Evolutionary conservation across 306 rosid genomes (phyloP), one percentile per base, ranked within the genome.

Genomic region (Parietaria judaica): DNA sequence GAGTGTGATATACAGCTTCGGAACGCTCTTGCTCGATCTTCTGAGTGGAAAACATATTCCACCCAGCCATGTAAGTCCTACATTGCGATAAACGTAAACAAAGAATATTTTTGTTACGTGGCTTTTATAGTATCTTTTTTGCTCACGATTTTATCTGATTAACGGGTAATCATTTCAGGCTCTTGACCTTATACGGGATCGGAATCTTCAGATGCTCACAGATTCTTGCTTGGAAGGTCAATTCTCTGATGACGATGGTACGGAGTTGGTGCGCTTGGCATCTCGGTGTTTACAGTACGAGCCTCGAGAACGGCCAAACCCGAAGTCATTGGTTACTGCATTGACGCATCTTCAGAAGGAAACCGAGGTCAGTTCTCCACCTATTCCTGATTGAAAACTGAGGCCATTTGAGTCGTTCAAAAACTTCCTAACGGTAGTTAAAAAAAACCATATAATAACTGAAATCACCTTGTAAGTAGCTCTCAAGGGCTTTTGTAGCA

Each of bases 31-130:
- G 78, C 89, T 88, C 46, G 96, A 88, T 71, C 89, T 88, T 72
- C 83, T 88, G 53, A 88, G 95, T 60, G 85, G 89, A 73, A 88
- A 88, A 72, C 96, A 84, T 70, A 84, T 82, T 17, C 96, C 96
- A 10, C 96, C 96, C 23, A 73, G 87, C 64, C 96, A 84, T 71
- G 96, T 87, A 72, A 82, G 96, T 70, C 60, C 51, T 71, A 75
- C 45, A 61, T 52, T 4, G 8, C 8, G 6, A 14, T 36, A 57
- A 36, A 57, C 4, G 11, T 57, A 57, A 57, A 57, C 9, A 44
- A 23, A 23, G 2, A 23, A 23, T 23, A 23, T 63, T 37, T 75
- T 37, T 58, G 11, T 39, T 49, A n/a, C 11, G 9, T 45, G 14
- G 57, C 66, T 8, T 65, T 11, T 49, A 10, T 10, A 10, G 10